Percentiles rank a stretch among this genome's conserved stretches.
Evolutionary conservation across 2,329 filamentous ascomycete species (phyloP).

Genomic region (Ophiostoma quercus): DNA sequence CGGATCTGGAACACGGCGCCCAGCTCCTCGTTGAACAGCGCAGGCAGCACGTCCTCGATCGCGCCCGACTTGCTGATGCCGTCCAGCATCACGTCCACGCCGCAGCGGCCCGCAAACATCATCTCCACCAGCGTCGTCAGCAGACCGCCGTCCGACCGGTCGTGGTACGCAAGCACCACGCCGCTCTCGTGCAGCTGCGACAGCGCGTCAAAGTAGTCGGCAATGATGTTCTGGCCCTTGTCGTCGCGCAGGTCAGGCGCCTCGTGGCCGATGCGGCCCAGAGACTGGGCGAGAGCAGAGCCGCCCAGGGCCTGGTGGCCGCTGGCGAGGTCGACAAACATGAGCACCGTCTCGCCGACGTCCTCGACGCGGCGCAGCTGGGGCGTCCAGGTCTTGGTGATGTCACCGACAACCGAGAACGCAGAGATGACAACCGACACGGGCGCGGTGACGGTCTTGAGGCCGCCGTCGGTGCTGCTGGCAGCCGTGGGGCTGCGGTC

Average conservation of each 20-base stretch:
- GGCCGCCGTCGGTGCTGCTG: slow-evolving; percentile 36
- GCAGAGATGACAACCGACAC: slow-evolving; percentile 88
- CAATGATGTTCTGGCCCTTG: slow-evolving; percentile 30
- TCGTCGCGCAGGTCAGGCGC: slow-evolving; percentile 76
- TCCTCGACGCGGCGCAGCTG: slow-evolving; percentile 77
- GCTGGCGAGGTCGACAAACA: slow-evolving; percentile 85
- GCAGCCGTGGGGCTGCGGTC: slow-evolving; percentile 40
- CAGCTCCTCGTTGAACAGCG: slow-evolving; percentile 92
- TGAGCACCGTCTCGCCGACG: slow-evolving; percentile 78
- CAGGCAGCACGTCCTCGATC: slow-evolving; percentile 61
- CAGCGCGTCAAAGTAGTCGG: slow-evolving; percentile 88
- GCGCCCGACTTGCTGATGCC: slow-evolving; percentile 59
- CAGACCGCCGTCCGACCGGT: slow-evolving; percentile 86
- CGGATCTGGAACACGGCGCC: slow-evolving; percentile 94
- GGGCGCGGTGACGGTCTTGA: slow-evolving; percentile 81
- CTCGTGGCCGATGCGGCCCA: slow-evolving; percentile 78
- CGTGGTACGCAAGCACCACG: slow-evolving; percentile 85
- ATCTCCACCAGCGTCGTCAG: slow-evolving; percentile 90
- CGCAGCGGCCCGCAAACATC: slow-evolving; percentile 95
- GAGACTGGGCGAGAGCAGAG: slow-evolving; percentile 83
- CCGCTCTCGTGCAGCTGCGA: slow-evolving; percentile 55
- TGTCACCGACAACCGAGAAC: slow-evolving; percentile 77
- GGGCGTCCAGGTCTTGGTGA: slow-evolving; percentile 88
- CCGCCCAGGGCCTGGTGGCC: slow-evolving; percentile 80
- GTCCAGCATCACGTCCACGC: slow-evolving; percentile 79